Evolutionary conservation across 371 early-diverging fungal genomes (phyloP).

Genomic region (Mortierella sp.): DNA sequence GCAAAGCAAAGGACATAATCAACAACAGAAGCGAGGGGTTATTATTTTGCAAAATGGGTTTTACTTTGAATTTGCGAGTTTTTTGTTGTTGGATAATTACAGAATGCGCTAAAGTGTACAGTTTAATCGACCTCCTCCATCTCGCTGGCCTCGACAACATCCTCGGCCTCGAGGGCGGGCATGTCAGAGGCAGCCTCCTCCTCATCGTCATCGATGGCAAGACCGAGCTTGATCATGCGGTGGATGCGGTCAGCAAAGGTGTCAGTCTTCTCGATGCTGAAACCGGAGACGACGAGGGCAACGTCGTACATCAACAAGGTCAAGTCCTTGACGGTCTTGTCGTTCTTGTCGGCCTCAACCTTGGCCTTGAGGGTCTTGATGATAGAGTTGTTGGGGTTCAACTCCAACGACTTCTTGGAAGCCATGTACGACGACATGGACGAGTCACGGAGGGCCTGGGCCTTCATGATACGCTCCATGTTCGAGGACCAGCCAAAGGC

Average conservation of each 20-base stretch:
- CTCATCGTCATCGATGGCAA: constrained; percentile 90
- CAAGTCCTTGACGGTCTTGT: constrained; percentile 97
- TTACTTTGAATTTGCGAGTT: background rate
- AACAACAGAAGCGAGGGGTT: background rate
- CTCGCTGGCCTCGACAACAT: constrained; percentile 86
- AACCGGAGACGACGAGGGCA: constrained; percentile 96
- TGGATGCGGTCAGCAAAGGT: constrained; percentile 96
- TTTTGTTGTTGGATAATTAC: constrained; percentile 4
- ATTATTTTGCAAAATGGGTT: constrained; percentile 11
- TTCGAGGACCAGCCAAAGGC: constrained; percentile 99
- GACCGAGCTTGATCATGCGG: constrained; percentile 98
- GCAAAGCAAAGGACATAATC: background rate
- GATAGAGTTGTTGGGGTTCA: constrained; percentile 97
- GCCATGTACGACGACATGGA: constrained; percentile 98
- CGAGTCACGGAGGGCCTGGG: constrained; percentile 97
- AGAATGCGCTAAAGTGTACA: constrained; percentile 3
- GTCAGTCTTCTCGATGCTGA: constrained; percentile 95
- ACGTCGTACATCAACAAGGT: constrained; percentile 95
- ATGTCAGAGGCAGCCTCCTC: constrained; percentile 73
- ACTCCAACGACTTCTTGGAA: constrained; percentile 98
- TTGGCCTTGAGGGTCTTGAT: constrained; percentile 92
- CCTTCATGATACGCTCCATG: constrained; percentile 99
- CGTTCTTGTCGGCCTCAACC: constrained; percentile 93
- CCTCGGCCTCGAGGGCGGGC: constrained; percentile 78
- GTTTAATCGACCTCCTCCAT: constrained; percentile 98